Evolutionary conservation across 768 basidiomycete species (phyloP).

Genomic region (Albatrellus ellisii): DNA sequence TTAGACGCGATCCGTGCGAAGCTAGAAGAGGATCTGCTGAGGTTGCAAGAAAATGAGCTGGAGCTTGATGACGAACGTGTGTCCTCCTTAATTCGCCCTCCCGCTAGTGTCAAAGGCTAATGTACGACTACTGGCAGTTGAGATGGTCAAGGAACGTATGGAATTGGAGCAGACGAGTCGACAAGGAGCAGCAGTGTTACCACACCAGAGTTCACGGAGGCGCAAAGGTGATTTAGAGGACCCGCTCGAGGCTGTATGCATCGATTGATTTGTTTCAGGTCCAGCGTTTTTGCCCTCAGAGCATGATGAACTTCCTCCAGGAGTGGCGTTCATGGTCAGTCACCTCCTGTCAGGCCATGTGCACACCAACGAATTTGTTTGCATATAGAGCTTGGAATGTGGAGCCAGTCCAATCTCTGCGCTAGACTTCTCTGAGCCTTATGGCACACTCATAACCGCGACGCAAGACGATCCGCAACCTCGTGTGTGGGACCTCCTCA

Average conservation of each 20-base stretch:
- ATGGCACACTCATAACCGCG: constrained; percentile 84
- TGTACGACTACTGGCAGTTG: constrained; percentile 37
- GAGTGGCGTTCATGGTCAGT: constrained; percentile 91
- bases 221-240: constrained; percentile 38
- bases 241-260: not conserved
- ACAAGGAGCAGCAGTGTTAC: constrained; percentile 24
- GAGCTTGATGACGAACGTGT: constrained; percentile 93
- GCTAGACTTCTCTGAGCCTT: constrained; percentile 94
- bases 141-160: constrained; percentile 79
- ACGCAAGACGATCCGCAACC: constrained; percentile 79
- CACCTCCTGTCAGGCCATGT: not conserved
- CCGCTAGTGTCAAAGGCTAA: too few relatives aligned
- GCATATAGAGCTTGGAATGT: constrained; percentile 57
- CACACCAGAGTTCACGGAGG: constrained; percentile 50
- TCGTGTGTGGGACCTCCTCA: constrained; percentile 88
- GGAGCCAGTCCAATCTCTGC: constrained; percentile 77
- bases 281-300: constrained; percentile 96
- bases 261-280: constrained; percentile 29
- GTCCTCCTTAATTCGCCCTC: constrained; percentile 19
- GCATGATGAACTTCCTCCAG: constrained; percentile 88
- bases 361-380: constrained; percentile 8
- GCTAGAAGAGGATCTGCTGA: constrained; percentile 72
- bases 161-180: constrained; percentile 46
- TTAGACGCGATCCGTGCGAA: constrained; percentile 70
- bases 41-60: constrained; percentile 87